phyloP scores from a whole-genome alignment of 1,284 basidiomycete species.

The Microstroma glucosiphilum region DNA sequence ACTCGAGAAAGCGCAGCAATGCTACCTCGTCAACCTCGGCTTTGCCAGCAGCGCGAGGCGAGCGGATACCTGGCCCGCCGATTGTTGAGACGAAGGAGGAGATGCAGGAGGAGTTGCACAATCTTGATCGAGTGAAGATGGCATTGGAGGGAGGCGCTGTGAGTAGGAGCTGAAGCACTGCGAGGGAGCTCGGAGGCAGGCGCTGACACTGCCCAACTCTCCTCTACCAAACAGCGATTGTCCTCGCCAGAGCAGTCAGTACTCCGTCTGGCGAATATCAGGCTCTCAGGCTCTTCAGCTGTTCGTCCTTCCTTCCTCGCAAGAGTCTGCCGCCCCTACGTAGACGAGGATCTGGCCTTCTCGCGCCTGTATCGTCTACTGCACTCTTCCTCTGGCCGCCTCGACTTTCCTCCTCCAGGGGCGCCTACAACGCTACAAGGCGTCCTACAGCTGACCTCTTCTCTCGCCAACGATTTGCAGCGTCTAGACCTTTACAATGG shows the following conservation, averaged over 20 bases:
- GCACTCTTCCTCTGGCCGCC: constrained; percentile 43
- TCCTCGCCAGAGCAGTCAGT: constrained; percentile 13
- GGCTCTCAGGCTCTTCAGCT: constrained; percentile 67
- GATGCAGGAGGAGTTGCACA: background rate
- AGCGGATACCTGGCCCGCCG: no score
- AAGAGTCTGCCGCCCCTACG: constrained; percentile 67
- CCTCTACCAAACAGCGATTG: background rate
- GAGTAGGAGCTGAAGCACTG: background rate
- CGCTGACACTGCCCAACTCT: background rate
- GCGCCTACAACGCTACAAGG: constrained; percentile 35
- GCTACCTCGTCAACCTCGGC: no score
- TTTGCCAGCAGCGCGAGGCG: no score
- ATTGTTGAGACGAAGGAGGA: no score
- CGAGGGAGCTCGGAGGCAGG: background rate
- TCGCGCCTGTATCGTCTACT: constrained; percentile 27
- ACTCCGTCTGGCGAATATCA: constrained; percentile 63
- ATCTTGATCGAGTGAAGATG: background rate
- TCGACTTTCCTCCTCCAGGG: constrained; percentile 30
- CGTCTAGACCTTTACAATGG: constrained; percentile 70
- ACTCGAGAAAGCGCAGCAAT: no score
- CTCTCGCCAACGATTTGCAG: constrained; percentile 62
- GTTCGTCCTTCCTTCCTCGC: constrained; percentile 75
- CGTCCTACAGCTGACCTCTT: constrained; percentile 63
- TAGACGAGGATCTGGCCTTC: constrained; percentile 41
- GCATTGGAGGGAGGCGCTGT: background rate